These are phyloP conservation scores for Annulohypoxylon bovei DNA, from an alignment of 495 filamentous ascomycete genomes.

Conservation along the genomic window DNA sequence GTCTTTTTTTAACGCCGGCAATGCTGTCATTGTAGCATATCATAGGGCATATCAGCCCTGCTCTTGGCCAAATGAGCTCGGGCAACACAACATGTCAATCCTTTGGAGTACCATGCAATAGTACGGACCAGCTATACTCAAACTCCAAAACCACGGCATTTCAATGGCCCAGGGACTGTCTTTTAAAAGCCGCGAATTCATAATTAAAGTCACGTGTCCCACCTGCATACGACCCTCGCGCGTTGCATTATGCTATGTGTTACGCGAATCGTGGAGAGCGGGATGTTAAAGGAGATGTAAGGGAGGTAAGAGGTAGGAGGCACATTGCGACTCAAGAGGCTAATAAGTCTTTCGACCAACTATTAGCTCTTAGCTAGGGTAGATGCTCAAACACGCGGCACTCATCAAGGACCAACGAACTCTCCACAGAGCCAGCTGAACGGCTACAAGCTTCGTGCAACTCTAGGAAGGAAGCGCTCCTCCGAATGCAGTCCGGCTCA, in stretches of 20 bases:
- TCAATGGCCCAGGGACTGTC: constrained; percentile 15
- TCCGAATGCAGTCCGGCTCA: constrained; percentile 43
- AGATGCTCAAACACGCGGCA: constrained; percentile 5
- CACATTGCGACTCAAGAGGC: constrained; percentile 21
- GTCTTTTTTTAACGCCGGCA: constrained; percentile 38
- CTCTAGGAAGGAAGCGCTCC: constrained; percentile 34
- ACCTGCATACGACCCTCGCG: constrained; percentile 39
- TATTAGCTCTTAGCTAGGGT: constrained; percentile 12
- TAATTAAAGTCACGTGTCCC: constrained; percentile 36
- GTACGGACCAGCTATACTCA: constrained; percentile 21
- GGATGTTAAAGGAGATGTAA: constrained; percentile 1
- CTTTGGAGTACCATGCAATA: constrained; percentile 39
- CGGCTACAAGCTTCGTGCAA: constrained; percentile 43
- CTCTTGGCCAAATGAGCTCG: constrained; percentile 26
- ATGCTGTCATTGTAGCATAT: constrained; percentile 17
- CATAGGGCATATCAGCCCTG: constrained; percentile 35
- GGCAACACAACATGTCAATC: constrained; percentile 38
- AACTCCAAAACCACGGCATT: constrained; percentile 35
- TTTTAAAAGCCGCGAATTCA: constrained; percentile 18
- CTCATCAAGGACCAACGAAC: constrained; percentile 3
- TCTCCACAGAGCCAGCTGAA: constrained; percentile 35
- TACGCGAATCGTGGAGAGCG: constrained; percentile 17
- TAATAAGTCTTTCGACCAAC: constrained; percentile 13
- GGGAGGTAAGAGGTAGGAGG: constrained; percentile 6
- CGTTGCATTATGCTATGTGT: constrained; percentile 32